A percentile compares a stretch with the other conserved stretches of the same genome.
These are phyloP conservation scores for Balamuthia mandrillaris DNA, from an alignment of 208 protist genomes.

Conservation along the genomic window DNA sequence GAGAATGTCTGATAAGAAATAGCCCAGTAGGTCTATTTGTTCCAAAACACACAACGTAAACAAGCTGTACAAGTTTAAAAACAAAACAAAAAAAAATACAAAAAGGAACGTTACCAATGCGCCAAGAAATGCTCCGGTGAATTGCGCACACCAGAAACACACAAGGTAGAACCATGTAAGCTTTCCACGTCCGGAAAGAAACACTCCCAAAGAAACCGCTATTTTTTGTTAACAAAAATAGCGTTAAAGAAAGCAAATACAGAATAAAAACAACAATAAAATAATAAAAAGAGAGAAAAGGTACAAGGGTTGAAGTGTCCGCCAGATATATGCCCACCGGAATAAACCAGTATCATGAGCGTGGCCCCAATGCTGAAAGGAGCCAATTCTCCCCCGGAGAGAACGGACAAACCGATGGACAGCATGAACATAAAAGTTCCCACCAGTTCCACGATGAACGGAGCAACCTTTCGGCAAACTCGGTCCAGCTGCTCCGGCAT, in stretches of 20 bases:
- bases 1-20: background rate
- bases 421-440: background rate
- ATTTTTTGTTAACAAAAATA: background rate
- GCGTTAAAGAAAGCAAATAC: background rate
- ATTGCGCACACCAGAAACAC: background rate
- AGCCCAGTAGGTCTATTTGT: background rate
- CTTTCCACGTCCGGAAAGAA: background rate
- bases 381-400: background rate
- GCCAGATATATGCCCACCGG: constrained; percentile 15
- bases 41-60: too few relatives aligned
- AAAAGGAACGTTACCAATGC: too few relatives aligned
- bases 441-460: background rate
- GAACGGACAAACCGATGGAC: background rate
- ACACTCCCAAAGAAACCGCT: constrained; percentile 10
- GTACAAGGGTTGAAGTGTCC: constrained; percentile 16
- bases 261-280: background rate
- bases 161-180: background rate
- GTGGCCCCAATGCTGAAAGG: background rate
- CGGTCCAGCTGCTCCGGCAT: too few relatives aligned
- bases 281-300: background rate
- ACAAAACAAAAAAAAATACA: too few relatives aligned
- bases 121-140: background rate
- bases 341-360: background rate
- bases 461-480: too few relatives aligned
- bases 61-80: too few relatives aligned